phyloP scores from a whole-genome alignment of 176 grass and related monocot species.

The Oryza glaberrima region DNA sequence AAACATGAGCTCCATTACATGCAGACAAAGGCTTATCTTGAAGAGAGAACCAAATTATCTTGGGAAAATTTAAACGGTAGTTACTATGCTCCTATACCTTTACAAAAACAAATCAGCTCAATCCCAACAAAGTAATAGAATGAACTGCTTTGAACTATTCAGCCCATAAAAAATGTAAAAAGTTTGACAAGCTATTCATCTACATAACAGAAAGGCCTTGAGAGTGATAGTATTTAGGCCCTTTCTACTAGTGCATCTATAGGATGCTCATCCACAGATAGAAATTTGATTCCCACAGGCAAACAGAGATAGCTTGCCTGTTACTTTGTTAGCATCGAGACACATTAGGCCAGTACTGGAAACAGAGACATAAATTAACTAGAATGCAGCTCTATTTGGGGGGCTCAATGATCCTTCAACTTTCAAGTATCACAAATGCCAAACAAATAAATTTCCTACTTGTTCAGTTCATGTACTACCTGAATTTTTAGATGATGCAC shows the following conservation, averaged over 20 bases:
- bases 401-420: neutral
- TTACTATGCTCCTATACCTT: neutral
- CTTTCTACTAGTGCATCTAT: neutral
- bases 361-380: neutral
- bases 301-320: neutral
- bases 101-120: neutral
- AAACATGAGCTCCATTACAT: neutral
- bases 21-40: neutral
- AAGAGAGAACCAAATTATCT: neutral
- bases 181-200: neutral
- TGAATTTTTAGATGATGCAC: neutral
- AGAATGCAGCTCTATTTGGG: neutral
- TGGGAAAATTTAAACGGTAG: neutral
- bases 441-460: neutral
- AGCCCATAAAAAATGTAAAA: neutral
- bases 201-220: neutral
- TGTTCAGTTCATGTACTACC: neutral
- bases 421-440: neutral
- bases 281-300: neutral
- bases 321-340: neutral
- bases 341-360: neutral
- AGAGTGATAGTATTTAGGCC: neutral
- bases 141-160: neutral
- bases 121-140: neutral
- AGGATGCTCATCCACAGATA: neutral